Evolutionary conservation across 208 protist genomes (phyloP), one percentile per base, ranked within the genome.

Genomic region (Leishmania tarentolae): DNA sequence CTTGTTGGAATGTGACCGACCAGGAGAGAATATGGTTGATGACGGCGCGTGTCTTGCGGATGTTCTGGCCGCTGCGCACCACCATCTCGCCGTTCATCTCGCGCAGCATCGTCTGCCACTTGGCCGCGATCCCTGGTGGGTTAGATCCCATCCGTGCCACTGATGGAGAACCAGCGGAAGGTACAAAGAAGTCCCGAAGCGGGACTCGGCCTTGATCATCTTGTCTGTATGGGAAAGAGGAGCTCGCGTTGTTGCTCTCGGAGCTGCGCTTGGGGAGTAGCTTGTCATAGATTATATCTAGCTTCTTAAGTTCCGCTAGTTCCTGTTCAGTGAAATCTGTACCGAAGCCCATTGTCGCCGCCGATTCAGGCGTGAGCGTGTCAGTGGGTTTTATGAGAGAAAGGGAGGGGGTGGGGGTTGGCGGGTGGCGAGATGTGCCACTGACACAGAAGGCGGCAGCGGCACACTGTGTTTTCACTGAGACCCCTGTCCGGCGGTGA

Each of bases 81-180:
- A 90, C 73, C 24, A 86, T 31, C 73, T 90, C 86, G 17, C 71
- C 59, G 78, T 90, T 84, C 35, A 90, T 82, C 63, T 90, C 83
- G 19, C 37, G 53, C 46, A 87, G 21, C n/a, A 84, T 59, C 37
- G 68, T 37, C n/a, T 72, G 46, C 80, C 80, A 84, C 68, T 52
- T 46, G 24, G 73, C 35, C 24, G 40, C 75, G 35, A 71, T 75
- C 11, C 35, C 53, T 17, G 44, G n/a, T 11, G 73, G 35, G 68
- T 47, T 35, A 1, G 57, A 35, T 47, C 52, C 40, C 7, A 50
- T 44, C 56, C 75, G 75, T 31, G 40, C 75, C 28, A 63, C 75
- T 31, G 59, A 78, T 69, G 71, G 47, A 1, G 71, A 46, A 50
- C 71, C 47, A 44, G 44, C 71, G 17, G 71, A 61, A 19, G 71